Conservation (phyloP, 192 early-diverging fungal species). For the Coemansia sp. region DNA sequence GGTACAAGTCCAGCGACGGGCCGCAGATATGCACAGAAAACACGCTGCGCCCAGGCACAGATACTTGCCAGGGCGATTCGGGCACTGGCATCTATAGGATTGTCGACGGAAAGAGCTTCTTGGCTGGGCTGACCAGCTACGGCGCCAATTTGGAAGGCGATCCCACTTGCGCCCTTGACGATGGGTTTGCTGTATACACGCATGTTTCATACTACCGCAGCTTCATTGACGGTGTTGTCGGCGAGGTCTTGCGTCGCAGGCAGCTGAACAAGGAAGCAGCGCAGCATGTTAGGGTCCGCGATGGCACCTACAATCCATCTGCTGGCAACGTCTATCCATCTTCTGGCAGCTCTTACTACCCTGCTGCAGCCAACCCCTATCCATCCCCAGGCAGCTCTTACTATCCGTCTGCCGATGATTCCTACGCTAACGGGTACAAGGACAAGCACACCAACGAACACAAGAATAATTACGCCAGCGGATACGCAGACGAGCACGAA, state of each 20-base stretch:
- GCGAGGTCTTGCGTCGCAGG: constrained; percentile 5
- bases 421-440: not conserved
- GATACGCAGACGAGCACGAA: not conserved
- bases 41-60: constrained; percentile 29
- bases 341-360: too few relatives aligned
- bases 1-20: constrained; percentile 40
- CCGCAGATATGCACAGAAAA: constrained; percentile 54
- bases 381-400: too few relatives aligned
- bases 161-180: constrained; percentile 43
- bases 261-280: not conserved
- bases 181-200: constrained; percentile 47
- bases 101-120: constrained; percentile 11
- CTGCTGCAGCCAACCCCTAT: too few relatives aligned
- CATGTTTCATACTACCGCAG: constrained; percentile 34
- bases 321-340: not conserved
- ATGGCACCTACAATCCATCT: not conserved
- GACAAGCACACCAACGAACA: too few relatives aligned
- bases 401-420: not conserved
- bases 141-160: constrained; percentile 35
- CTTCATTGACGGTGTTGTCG: constrained; percentile 22
- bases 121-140: constrained; percentile 52
- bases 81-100: constrained; percentile 40
- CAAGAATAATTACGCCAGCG: not conserved
- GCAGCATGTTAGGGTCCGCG: not conserved
- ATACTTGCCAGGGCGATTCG: constrained; percentile 54